Conservation (phyloP, 1,284 basidiomycete species). For the Neotropicomus parvogracilis region DNA sequence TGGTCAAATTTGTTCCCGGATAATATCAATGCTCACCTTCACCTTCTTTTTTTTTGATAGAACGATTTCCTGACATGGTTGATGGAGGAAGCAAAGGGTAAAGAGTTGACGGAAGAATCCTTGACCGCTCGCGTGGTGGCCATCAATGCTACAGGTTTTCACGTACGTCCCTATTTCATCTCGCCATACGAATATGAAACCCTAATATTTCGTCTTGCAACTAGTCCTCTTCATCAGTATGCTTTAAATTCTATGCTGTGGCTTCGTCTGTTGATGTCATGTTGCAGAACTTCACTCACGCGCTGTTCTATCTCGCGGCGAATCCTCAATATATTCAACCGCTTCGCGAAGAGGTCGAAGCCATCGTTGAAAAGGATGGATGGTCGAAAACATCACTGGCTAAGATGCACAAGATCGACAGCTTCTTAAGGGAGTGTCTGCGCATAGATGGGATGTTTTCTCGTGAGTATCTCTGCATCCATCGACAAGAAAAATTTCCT, state of each 20-base stretch:
- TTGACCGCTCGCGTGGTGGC: constrained; percentile 35
- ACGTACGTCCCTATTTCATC: constrained; percentile 25
- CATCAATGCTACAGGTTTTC: constrained; percentile 34
- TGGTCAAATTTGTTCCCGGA: not conserved
- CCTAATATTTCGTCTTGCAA: not conserved
- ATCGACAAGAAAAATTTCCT: not conserved
- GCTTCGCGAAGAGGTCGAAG: not conserved
- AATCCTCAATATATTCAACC: not conserved
- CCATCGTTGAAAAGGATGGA: not conserved
- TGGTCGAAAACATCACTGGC: not conserved
- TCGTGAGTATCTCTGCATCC: not conserved
- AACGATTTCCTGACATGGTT: constrained; percentile 45
- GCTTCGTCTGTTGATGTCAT: not conserved
- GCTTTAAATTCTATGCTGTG: not conserved
- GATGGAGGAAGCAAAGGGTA: constrained; percentile 37
- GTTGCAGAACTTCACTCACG: not conserved
- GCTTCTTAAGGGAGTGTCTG: not conserved
- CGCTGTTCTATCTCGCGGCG: not conserved
- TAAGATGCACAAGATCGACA: not conserved
- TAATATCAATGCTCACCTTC: not conserved
- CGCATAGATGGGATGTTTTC: not conserved
- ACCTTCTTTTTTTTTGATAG: constrained; percentile 24
- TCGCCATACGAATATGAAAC: not conserved
- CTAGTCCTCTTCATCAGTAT: constrained; percentile 21
- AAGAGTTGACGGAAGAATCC: constrained; percentile 28